Base-by-base conservation (phyloP, 106 monocot species). In the Acorus gramineus region DNA sequence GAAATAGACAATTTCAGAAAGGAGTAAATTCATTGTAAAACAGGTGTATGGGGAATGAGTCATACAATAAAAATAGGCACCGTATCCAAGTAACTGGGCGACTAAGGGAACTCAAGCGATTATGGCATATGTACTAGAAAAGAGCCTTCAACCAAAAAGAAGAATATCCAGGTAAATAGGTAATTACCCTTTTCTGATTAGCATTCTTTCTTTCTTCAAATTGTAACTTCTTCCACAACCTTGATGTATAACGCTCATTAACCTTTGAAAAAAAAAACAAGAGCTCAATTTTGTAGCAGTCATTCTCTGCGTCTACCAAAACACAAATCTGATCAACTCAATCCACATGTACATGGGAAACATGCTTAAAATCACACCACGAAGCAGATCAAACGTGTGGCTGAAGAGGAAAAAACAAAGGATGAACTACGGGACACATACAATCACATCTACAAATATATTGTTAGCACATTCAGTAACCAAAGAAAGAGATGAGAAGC, bases 171-270 rank as follows among this genome's bases (percentile, higher is more conserved):
- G 47, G 13, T 54, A 60, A 64, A 5, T 65, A 5, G 67, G 43
- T 53, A 57, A 47, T 48, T 80, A 93, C 93, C 81, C 77, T 89
- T 59, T 76, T 73, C 66, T 90, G 94, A 59, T 72, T 84, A 10
- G 89, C 81, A 68, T 63, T 65, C 65, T 78, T 94, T 52, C 75
- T 84, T 77, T 90, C 89, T 55, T 86, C 81, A 72, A 76, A 79
- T 43, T 86, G 84, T 47, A 94, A 57, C 44, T 77, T 81, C 77
- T 66, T 89, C 53, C 80, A 66, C 70, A 94, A 64, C 68, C 82
- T 77, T 56, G 65, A 12, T 8, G 75, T 56, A 68, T 84, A 84
- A 3, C 60, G 56, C 53, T 81, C 84, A 75, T 84, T 81, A 8
- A 90, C 84, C 94, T 94, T 11, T 8, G 67, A 65, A n/a, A 46